Base-by-base conservation (phyloP, 495 filamentous ascomycete species). In the Baudoinia panamericana region DNA sequence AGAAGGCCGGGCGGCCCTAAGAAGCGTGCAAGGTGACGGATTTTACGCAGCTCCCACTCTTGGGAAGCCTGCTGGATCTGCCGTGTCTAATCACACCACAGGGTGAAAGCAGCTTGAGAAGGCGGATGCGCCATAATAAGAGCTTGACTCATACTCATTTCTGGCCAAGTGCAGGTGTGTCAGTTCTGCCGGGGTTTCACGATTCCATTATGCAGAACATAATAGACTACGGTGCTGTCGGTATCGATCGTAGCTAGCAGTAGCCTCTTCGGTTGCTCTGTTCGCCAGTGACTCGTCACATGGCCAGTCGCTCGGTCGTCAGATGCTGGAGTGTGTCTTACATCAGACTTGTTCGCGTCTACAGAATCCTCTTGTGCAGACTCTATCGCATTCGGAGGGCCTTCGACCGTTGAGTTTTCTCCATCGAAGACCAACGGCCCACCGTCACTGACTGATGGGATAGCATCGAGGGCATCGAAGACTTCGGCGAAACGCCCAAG, bases 101-200 rank as follows among this genome's bases (percentile, higher is more conserved):
- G n/a, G n/a, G n/a, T n/a, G n/a, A n/a, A n/a, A n/a, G n/a, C n/a
- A n/a, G n/a, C n/a, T n/a, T n/a, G n/a, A n/a, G n/a, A n/a, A n/a
- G n/a, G n/a, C n/a, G n/a, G n/a, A n/a, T n/a, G n/a, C n/a, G n/a
- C n/a, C n/a, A n/a, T n/a, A n/a, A n/a, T n/a, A n/a, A n/a, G n/a
- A n/a, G n/a, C n/a, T n/a, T n/a, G n/a, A n/a, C n/a, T n/a, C n/a
- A n/a, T n/a, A n/a, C n/a, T n/a, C n/a, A n/a, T n/a, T n/a, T n/a
- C n/a, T n/a, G n/a, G n/a, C n/a, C n/a, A n/a, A n/a, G n/a, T n/a
- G n/a, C n/a, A n/a, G n/a, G n/a, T 37, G 15, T 13, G 12, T 67
- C 60, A 97, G 59, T 97, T 97, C 57, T 95, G 90, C 43, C 92
- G 67, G 3, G 92, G 90, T 62, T 96, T 97, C 19, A 97, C 87